A percentile compares a stretch with the other conserved stretches of the same genome.
phyloP scores from a whole-genome alignment of 768 basidiomycete genomes.

The Tephrocybe rancida region DNA sequence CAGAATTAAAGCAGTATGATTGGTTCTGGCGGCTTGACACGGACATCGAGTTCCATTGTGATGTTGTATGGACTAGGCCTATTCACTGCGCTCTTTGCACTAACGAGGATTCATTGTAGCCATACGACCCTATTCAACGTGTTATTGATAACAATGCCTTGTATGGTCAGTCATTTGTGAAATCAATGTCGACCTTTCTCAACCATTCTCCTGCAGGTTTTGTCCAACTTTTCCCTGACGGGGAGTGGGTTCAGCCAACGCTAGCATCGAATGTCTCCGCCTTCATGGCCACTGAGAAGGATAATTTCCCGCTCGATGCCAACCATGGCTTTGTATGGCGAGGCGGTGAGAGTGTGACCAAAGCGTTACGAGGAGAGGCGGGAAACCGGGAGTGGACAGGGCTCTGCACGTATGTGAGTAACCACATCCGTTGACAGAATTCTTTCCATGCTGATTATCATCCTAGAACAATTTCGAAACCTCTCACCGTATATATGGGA shows the following conservation, averaged over 20 bases:
- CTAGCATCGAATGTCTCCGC: slow-evolving; percentile 30
- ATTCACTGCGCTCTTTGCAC: background rate
- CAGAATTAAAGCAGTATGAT: slow-evolving; percentile 26
- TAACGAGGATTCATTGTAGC: slow-evolving; percentile 16
- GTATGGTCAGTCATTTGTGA: no score
- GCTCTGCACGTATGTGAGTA: slow-evolving; percentile 31
- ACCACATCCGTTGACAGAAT: no score
- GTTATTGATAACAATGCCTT: slow-evolving; percentile 24
- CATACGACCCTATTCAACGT: slow-evolving; percentile 28
- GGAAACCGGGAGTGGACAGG: slow-evolving; percentile 28
- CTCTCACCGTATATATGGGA: slow-evolving; percentile 31
- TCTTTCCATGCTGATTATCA: background rate
- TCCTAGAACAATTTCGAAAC: slow-evolving; percentile 32
- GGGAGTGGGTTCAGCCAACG: slow-evolving; percentile 27
- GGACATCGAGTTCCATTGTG: slow-evolving; percentile 33
- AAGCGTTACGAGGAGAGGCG: slow-evolving; percentile 27
- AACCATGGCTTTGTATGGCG: slow-evolving; percentile 29
- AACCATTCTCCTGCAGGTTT: no score
- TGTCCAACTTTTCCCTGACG: slow-evolving; percentile 28
- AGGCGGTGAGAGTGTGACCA: slow-evolving; percentile 18
- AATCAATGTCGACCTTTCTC: no score
- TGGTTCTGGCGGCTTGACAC: slow-evolving; percentile 33
- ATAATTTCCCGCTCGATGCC: slow-evolving; percentile 20
- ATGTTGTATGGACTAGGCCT: slow-evolving; percentile 24
- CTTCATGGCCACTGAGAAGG: slow-evolving; percentile 17